Conservation (phyloP, 176 grass and related monocot genomes). For the Zoysia pacifica region DNA sequence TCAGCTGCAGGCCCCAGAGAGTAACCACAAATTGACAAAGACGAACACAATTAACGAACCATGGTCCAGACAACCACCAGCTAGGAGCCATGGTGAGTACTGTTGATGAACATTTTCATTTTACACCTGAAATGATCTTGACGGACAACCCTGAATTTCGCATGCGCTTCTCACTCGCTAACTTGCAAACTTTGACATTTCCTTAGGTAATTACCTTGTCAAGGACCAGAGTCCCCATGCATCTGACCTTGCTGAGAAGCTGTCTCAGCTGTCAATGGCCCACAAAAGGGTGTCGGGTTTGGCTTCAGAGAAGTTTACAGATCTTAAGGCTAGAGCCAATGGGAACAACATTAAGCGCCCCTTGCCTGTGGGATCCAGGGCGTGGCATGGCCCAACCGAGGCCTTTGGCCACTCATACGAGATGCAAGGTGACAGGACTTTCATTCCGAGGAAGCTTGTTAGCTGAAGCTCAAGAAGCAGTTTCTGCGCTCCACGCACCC, state of each 20-base stretch:
- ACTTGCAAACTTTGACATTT: not conserved
- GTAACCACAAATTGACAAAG: conserved; percentile 50
- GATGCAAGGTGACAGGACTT: conserved; percentile 55
- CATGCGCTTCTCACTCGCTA: not conserved
- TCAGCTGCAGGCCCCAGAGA: conserved; percentile 42
- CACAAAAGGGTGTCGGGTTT: conserved; percentile 43
- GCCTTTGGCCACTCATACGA: conserved; percentile 50
- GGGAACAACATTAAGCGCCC: conserved; percentile 34
- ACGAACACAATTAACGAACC: conserved; percentile 48
- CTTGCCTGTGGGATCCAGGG: conserved; percentile 53
- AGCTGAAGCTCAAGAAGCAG: not conserved
- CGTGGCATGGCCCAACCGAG: conserved; percentile 48
- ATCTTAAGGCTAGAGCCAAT: conserved; percentile 45
- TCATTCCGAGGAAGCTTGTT: conserved; percentile 53
- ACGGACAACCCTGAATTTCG: not conserved
- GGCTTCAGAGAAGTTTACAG: conserved; percentile 36
- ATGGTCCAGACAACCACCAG: conserved; percentile 48
- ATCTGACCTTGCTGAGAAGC: conserved; percentile 51
- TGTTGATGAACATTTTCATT: not conserved
- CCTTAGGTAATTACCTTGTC: conserved; percentile 18
- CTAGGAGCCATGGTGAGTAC: conserved; percentile 43
- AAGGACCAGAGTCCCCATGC: conserved; percentile 41
- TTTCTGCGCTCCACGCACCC: fast-evolving
- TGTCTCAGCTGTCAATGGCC: conserved; percentile 60
- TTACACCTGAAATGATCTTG: not conserved